Conservation (phyloP, 169 alveolate genomes). For the Plasmodium billcollinsi region DNA sequence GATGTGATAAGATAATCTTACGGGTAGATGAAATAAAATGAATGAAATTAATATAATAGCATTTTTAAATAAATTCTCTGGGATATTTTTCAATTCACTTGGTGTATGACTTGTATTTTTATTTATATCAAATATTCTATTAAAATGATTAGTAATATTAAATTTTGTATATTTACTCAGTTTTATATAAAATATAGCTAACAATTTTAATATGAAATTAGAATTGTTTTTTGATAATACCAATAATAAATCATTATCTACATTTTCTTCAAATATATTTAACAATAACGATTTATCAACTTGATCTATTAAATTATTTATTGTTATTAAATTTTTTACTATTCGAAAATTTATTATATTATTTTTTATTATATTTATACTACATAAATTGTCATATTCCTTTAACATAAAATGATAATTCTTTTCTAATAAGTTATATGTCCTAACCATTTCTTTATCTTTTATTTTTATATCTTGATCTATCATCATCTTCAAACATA, state of each 20-base stretch:
- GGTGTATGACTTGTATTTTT: background rate
- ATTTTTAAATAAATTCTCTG: conserved; percentile 55
- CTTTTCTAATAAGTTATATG: conserved; percentile 15
- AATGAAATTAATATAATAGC: conserved; percentile 21
- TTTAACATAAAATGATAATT: conserved; percentile 56
- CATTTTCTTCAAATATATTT: conserved; percentile 50
- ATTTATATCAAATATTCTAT: conserved; percentile 24
- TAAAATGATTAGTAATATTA: conserved; percentile 40
- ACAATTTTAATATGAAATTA: conserved; percentile 63
- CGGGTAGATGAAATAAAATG: conserved; percentile 19
- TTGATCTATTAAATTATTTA: conserved; percentile 54
- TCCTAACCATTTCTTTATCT: conserved; percentile 2
- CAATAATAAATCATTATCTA: conserved; percentile 28
- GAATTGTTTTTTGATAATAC: conserved; percentile 55
- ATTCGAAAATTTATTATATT: conserved; percentile 43
- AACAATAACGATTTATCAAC: conserved; percentile 23
- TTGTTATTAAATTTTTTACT: conserved; percentile 38
- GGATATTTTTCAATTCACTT: conserved; percentile 25
- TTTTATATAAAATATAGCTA: conserved; percentile 40
- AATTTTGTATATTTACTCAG: conserved; percentile 16
- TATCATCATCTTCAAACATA: background rate
- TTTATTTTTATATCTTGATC: background rate
- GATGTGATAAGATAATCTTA: conserved; percentile 15
- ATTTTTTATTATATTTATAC: background rate
- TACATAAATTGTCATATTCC: conserved; percentile 51